Base-by-base conservation (phyloP, 352 stramenopile genomes). In the Phytophthora pinifolia region DNA sequence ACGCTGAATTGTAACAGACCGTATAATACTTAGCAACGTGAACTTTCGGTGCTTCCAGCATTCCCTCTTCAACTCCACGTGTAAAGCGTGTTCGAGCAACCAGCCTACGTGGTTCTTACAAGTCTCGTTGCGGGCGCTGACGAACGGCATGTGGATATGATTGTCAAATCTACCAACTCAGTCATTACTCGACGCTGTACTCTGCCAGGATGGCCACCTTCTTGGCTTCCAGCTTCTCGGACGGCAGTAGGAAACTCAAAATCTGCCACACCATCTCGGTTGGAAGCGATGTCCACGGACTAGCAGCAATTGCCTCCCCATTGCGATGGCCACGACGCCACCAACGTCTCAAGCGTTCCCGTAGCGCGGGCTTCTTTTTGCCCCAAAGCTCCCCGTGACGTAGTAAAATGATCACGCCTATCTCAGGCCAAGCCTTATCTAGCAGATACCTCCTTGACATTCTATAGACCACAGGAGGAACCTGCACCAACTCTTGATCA, bases 231-330 rank as follows among this genome's bases (percentile, higher is more conserved):
- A 25, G 20, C 20, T 3, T 17, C 36, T 54, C 25, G 18, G 46
- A 46, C 9, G 27, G 46, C 14, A 46, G 35, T 14, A 54, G 22
- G 25, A 54, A 54, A 9, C 35, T 31, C 27, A 54, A 22, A 32
- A 54, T 43, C 3, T 13, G 14, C 25, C 9, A 8, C 5, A 54
- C 10, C 35, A 46, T n/a, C 27, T 46, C 35, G 17, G 10, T 38
- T 3, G 46, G 46, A 1, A 46, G 46, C 9, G 22, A 38, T 25
- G 15, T 18, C 34, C 20, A 38, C 10, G 46, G 46, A 31, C 46
- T 31, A 4, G 20, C 25, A n/a, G 35, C 6, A 27, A 54, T 37
- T 17, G n/a, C 34, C 4, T 36, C 32, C 46, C 36, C 25, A 17
- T 54, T 36, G 1, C 35, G 46, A 31, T 25, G 46, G 2, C 18